Percentiles rank a stretch among this genome's conserved stretches.
Evolutionary conservation across 2,329 filamentous ascomycete species (phyloP).

Genomic region (Laburnicola sp.): DNA sequence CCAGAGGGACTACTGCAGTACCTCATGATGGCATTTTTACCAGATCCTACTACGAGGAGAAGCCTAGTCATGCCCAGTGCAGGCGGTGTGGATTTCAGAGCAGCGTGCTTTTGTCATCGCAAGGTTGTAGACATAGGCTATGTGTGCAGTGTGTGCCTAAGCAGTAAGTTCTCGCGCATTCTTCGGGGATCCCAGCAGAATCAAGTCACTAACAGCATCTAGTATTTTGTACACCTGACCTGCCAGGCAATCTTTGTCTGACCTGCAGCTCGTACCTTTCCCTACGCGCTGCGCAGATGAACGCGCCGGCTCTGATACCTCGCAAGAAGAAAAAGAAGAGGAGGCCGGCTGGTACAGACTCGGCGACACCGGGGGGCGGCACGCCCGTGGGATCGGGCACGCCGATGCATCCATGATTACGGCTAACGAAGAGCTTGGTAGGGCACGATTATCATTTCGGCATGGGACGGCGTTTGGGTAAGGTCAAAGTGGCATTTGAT

Average conservation of each 20-base stretch:
- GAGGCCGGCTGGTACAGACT: conserved; percentile 35
- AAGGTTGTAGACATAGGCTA: conserved; percentile 89
- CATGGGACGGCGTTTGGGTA: background rate
- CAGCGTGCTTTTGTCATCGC: conserved; percentile 97
- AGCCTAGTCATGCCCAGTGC: conserved; percentile 78
- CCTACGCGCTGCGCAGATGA: conserved; percentile 37
- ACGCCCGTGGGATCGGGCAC: conserved; percentile 40
- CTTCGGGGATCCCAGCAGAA: conserved; percentile 8
- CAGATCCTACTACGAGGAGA: conserved; percentile 65
- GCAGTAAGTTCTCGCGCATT: conserved; percentile 59
- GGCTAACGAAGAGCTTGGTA: background rate
- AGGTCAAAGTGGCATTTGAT: background rate
- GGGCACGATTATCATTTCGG: background rate
- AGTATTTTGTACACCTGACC: conserved; percentile 44
- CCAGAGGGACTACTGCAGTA: conserved; percentile 76
- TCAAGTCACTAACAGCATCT: background rate
- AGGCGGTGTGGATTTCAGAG: conserved; percentile 89
- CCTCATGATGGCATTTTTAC: conserved; percentile 90
- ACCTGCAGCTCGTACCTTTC: conserved; percentile 47
- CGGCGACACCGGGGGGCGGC: conserved; percentile 38
- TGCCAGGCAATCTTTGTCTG: conserved; percentile 41
- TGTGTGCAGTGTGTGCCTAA: conserved; percentile 94
- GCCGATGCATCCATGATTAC: conserved; percentile 37
- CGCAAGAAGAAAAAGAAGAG: conserved; percentile 48
- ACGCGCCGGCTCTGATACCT: conserved; percentile 41